These are phyloP conservation scores for Beauveria brongniartii DNA, from an alignment of 2,329 filamentous ascomycete genomes.

Conservation along the genomic window DNA sequence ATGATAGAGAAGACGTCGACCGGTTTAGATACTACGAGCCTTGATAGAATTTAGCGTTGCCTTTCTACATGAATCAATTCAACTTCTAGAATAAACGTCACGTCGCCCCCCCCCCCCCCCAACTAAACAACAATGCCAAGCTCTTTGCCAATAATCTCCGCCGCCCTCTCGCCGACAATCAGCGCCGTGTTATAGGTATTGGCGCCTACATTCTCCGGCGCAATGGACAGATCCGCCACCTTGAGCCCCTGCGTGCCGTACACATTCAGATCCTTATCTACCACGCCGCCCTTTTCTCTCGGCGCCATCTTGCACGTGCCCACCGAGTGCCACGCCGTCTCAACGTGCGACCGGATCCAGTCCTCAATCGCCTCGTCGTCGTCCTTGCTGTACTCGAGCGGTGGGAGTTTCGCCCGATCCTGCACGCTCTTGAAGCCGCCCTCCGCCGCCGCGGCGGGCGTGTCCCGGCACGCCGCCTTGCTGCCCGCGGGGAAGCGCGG, in stretches of 20 bases:
- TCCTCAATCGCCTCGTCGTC: conserved; percentile 39
- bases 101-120: too few species aligned
- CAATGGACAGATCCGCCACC: conserved; percentile 21
- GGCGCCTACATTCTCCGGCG: conserved; percentile 30
- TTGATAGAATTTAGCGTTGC: not conserved
- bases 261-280: conserved; percentile 32
- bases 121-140: conserved; percentile 17
- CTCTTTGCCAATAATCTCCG: conserved; percentile 29
- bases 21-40: not conserved
- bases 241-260: conserved; percentile 32
- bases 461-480: conserved; percentile 34
- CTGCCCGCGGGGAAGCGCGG: conserved; percentile 33
- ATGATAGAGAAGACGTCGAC: not conserved
- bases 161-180: conserved; percentile 38
- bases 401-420: conserved; percentile 22
- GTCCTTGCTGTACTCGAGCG: conserved; percentile 38
- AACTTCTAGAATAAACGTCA: not conserved
- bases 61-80: not conserved
- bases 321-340: conserved; percentile 33
- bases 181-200: conserved; percentile 42
- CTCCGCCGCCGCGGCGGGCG: conserved; percentile 26
- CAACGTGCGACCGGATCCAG: conserved; percentile 28
- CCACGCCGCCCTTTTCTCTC: conserved; percentile 29
- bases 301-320: conserved; percentile 36
- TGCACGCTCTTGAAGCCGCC: conserved; percentile 27